phyloP scores from a whole-genome alignment of 1,284 basidiomycete species.

The Coriolopsis trogii region DNA sequence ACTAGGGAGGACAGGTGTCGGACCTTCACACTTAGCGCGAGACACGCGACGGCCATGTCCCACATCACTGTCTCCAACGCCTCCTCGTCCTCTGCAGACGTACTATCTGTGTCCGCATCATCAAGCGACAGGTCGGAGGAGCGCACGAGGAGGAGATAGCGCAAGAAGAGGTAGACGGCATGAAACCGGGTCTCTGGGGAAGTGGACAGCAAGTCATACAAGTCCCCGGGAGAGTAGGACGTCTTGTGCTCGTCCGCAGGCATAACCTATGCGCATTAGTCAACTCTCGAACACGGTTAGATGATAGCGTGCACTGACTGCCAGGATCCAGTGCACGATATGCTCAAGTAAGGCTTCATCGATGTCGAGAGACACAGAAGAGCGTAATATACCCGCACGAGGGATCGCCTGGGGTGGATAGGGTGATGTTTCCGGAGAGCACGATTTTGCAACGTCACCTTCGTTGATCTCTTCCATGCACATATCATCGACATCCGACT shows the following conservation, averaged over 20 bases:
- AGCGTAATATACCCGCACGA: background rate
- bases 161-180: no score
- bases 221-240: constrained; percentile 34
- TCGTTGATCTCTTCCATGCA: constrained; percentile 14
- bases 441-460: background rate
- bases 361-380: constrained; percentile 25
- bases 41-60: constrained; percentile 57
- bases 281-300: background rate
- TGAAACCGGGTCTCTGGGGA: constrained; percentile 63
- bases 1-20: no score
- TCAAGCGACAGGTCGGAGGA: constrained; percentile 13
- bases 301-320: constrained; percentile 31
- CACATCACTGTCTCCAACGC: constrained; percentile 46
- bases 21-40: constrained; percentile 61
- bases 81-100: constrained; percentile 23
- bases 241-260: constrained; percentile 8
- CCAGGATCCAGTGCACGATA: constrained; percentile 45
- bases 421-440: background rate
- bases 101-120: background rate
- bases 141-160: constrained; percentile 47
- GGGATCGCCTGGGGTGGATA: background rate
- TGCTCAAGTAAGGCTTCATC: constrained; percentile 35
- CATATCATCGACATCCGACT: constrained; percentile 1
- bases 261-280: constrained; percentile 6
- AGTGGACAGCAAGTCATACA: constrained; percentile 53